phyloP scores from a whole-genome alignment of 441 rosid species.

The Capsella rubella region DNA sequence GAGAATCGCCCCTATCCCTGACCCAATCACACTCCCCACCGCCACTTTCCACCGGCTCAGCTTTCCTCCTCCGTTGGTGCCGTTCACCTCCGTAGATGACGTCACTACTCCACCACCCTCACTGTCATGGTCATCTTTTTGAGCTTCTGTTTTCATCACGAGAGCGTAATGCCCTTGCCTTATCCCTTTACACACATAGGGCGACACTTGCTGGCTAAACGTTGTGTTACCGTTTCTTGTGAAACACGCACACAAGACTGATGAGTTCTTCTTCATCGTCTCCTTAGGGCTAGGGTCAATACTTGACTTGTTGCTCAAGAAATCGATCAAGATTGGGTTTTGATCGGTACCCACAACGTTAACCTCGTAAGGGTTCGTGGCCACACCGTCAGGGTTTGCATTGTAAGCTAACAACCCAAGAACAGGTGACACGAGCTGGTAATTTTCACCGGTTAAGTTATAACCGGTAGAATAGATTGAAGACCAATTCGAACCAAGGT shows the following conservation, averaged over 20 bases:
- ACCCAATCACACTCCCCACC: constrained; percentile 79
- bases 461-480: constrained; percentile 55
- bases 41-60: constrained; percentile 84
- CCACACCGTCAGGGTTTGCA: constrained; percentile 56
- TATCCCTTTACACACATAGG: constrained; percentile 61
- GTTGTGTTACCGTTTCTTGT: constrained; percentile 61
- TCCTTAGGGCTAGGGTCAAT: constrained; percentile 40
- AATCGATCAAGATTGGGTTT: constrained; percentile 67
- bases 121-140: constrained; percentile 5
- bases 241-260: constrained; percentile 70
- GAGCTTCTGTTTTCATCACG: constrained; percentile 46
- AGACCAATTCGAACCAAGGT: constrained; percentile 79
- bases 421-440: constrained; percentile 77
- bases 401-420: constrained; percentile 81
- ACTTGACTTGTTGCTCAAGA: constrained; percentile 44
- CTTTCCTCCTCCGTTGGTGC: constrained; percentile 40
- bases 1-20: constrained; percentile 63
- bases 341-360: constrained; percentile 51
- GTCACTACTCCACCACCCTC: constrained; percentile 29
- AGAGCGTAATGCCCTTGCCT: constrained; percentile 79
- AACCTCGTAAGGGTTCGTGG: constrained; percentile 61
- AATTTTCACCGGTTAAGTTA: constrained; percentile 50
- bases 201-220: constrained; percentile 55
- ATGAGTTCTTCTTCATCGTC: constrained; percentile 32
- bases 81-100: constrained; percentile 35